These are phyloP conservation scores for Oropetium thomaeum DNA, from an alignment of 176 grass and related monocot genomes.

Conservation along the genomic window DNA sequence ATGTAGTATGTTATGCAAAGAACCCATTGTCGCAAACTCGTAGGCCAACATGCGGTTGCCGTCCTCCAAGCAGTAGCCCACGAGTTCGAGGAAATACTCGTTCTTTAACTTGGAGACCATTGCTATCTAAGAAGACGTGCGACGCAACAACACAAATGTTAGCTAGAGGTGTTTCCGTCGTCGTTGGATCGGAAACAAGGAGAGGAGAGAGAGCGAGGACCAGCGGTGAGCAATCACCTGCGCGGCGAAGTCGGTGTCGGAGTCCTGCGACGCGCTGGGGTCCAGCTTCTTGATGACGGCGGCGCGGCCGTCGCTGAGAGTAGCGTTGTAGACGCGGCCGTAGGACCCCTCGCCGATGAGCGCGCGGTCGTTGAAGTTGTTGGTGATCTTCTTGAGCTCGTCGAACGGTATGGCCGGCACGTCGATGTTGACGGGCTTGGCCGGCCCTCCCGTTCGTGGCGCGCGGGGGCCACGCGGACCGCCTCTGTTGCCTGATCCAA, in stretches of 20 bases:
- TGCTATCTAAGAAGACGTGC: constrained; percentile 38
- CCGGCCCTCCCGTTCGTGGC: constrained; percentile 43
- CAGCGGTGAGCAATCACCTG: constrained; percentile 32
- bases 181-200: not conserved
- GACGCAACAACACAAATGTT: not conserved
- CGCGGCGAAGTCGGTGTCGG: constrained; percentile 65
- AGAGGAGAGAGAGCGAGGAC: not conserved
- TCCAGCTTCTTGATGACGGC: constrained; percentile 85
- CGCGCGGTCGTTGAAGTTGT: constrained; percentile 63
- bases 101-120: constrained; percentile 89
- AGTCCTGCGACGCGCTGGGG: constrained; percentile 61
- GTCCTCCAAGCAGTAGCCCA: constrained; percentile 72
- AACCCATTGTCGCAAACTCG: constrained; percentile 65
- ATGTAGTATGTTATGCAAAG: constrained; percentile 79
- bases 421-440: constrained; percentile 69
- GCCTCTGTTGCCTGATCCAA: constrained; percentile 51
- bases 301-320: constrained; percentile 52
- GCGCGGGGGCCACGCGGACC: constrained; percentile 56
- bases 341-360: constrained; percentile 82
- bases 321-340: constrained; percentile 74
- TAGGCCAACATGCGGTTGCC: constrained; percentile 62
- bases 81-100: constrained; percentile 64
- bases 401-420: constrained; percentile 56
- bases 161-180: not conserved
- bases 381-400: constrained; percentile 65